Conservation (phyloP, 139 green algal genomes). For the Auxenochlorella pyrenoidosa region DNA sequence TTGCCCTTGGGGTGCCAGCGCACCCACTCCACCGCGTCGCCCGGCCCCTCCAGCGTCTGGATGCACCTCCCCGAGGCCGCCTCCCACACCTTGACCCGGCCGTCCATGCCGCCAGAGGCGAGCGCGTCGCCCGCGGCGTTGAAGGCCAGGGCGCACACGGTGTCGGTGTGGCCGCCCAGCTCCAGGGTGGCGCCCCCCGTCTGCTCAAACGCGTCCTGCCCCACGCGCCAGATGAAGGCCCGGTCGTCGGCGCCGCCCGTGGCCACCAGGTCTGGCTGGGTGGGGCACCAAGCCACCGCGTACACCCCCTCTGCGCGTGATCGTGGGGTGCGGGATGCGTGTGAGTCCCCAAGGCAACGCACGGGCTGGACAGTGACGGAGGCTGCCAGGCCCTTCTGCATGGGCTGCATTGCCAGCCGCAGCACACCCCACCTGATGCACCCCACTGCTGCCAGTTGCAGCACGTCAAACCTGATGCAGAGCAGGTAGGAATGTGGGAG, state of each 20-base stretch:
- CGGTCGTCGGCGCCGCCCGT: conserved; percentile 83
- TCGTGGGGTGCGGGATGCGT: not conserved
- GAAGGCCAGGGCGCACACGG: conserved; percentile 81
- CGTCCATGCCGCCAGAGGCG: conserved; percentile 90
- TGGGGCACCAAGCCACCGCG: conserved; percentile 77
- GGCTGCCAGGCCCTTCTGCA: too few species aligned
- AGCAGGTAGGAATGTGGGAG: not conserved
- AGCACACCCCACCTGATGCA: not conserved
- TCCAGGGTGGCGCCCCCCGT: conserved; percentile 65
- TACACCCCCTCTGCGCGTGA: conserved; percentile 73
- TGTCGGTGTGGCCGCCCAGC: conserved; percentile 88
- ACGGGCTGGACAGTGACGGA: too few species aligned
- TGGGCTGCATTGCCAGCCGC: too few species aligned
- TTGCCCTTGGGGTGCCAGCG: conserved; percentile 92
- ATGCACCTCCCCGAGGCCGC: conserved; percentile 52
- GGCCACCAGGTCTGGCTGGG: conserved; percentile 71
- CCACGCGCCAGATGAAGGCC: conserved; percentile 81
- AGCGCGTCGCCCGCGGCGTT: conserved; percentile 75
- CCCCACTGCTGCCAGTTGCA: too few species aligned
- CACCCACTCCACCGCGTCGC: conserved; percentile 88
- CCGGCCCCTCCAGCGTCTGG: conserved; percentile 82
- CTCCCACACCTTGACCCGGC: conserved; percentile 78
- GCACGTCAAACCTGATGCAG: not conserved
- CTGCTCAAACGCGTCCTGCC: conserved; percentile 70
- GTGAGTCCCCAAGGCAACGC: not conserved